Evolutionary conservation across 192 early-diverging fungal genomes (phyloP), one percentile per base, ranked within the genome.

Genomic region (Gigaspora rosea): DNA sequence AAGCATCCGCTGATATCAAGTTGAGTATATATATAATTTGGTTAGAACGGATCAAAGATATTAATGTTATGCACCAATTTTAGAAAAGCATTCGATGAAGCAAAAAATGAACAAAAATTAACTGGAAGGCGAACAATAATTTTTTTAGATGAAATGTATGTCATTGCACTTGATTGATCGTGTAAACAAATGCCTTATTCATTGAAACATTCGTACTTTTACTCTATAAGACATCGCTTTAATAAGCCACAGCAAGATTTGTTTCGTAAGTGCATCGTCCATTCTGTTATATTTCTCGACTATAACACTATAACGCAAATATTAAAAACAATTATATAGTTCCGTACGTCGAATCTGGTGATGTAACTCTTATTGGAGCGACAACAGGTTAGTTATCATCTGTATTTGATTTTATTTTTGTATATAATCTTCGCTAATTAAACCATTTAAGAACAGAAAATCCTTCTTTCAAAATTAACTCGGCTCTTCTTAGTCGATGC

Each of bases 211-310:
- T 56, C 2, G 20, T 47, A 13, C 27, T 69, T 50, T 65, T 47
- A 13, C 27, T 69, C 35, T 65, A 49, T 27, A 50, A 82, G 81
- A 32, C 95, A 96, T 82, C 87, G 95, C 22, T 96, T 96, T 79
- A 95, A 90, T 27, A 95, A 94, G 80, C 86, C 90, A 12, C 95
- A 96, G 78, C 95, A 96, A 71, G 95, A 96, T 75, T 78, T 95
- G 4, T 93, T 96, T 69, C 81, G 71, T 72, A 56, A 56, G 46
- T 35, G 27, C 27, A 1, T 27, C 27, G 27, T 27, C 27, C 27
- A 27, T 18, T 72, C 18, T 50, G 10, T 57, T 58, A 16, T 56
- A 36, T 72, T n/a, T 36, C 36, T 56, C 32, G 32, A 35, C 36
- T 8, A 49, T 56, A 36, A 16, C 35, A 16, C 20, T 41, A 18